Conservation (phyloP, 306 rosid genomes). For the Luffa acutangula region DNA sequence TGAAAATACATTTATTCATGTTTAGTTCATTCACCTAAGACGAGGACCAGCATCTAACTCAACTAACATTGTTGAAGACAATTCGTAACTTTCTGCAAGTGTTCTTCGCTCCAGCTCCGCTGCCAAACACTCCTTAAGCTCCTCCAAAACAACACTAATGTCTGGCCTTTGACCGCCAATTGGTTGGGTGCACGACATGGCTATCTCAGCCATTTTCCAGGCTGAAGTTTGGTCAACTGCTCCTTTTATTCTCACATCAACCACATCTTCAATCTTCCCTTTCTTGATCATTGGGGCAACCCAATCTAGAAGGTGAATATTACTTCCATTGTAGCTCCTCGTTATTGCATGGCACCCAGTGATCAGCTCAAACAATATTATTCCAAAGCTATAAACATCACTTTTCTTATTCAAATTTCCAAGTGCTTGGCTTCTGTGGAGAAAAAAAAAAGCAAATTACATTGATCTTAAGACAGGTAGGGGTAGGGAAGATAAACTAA, state of each 20-base stretch:
- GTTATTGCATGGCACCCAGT: slow-evolving; percentile 8
- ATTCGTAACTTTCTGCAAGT: background rate
- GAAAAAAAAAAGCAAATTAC: background rate
- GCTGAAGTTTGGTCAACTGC: slow-evolving; percentile 12
- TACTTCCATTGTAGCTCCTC: background rate
- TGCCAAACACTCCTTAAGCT: slow-evolving; percentile 13
- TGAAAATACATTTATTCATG: no score
- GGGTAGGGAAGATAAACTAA: background rate
- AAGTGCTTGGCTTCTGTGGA: background rate
- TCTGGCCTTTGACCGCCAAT: slow-evolving; percentile 18
- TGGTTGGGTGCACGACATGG: slow-evolving; percentile 11
- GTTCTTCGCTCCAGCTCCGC: background rate
- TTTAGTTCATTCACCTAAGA: background rate
- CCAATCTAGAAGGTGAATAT: slow-evolving; percentile 17
- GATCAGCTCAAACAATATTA: slow-evolving; percentile 27
- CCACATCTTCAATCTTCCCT: slow-evolving; percentile 14
- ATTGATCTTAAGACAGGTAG: background rate
- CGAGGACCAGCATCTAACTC: background rate
- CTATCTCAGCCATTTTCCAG: slow-evolving; percentile 21
- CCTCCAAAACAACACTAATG: slow-evolving; percentile 13
- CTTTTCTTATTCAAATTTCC: slow-evolving; percentile 10
- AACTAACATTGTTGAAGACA: background rate
- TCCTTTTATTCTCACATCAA: slow-evolving; percentile 21
- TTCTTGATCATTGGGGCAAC: slow-evolving; percentile 13
- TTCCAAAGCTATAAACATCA: slow-evolving; percentile 27